phyloP scores from a whole-genome alignment of 768 basidiomycete species.

The Mycena olivaceomarginata region DNA sequence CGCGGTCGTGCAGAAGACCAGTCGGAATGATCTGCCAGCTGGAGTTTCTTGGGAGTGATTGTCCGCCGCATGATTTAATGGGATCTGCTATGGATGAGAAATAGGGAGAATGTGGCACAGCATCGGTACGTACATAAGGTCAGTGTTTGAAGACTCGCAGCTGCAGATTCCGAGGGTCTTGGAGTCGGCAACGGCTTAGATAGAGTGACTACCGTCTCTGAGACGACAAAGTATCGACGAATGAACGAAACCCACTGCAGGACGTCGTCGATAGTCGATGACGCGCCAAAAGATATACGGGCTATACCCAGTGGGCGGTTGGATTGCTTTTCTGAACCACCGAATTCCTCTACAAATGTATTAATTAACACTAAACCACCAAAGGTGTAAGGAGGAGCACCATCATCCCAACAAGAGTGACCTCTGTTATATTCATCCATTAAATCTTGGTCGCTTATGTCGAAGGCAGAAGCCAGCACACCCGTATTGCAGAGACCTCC shows the following conservation, averaged over 20 bases:
- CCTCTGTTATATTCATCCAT: constrained; percentile 38
- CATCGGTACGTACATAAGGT: constrained; percentile 33
- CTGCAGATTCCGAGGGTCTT: background rate
- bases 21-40: constrained; percentile 40
- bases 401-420: constrained; percentile 45
- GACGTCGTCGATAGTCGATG: constrained; percentile 44
- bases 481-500: constrained; percentile 45
- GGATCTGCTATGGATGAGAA: constrained; percentile 37
- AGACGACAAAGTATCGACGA: constrained; percentile 45
- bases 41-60: constrained; percentile 25
- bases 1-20: constrained; percentile 44
- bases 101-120: background rate
- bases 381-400: constrained; percentile 1
- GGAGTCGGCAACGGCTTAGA: constrained; percentile 16
- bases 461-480: constrained; percentile 30
- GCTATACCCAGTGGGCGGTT: constrained; percentile 40
- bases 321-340: background rate
- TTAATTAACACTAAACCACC: background rate
- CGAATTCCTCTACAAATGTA: constrained; percentile 40
- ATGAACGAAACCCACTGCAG: constrained; percentile 42
- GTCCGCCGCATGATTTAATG: constrained; percentile 45
- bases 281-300: constrained; percentile 44
- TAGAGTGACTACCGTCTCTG: constrained; percentile 34
- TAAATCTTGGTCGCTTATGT: constrained; percentile 40
- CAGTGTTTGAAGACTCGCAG: constrained; percentile 31